These are phyloP conservation scores for Vitis hybrid DNA, from an alignment of 177 flowering plant genomes.

Conservation along the genomic window DNA sequence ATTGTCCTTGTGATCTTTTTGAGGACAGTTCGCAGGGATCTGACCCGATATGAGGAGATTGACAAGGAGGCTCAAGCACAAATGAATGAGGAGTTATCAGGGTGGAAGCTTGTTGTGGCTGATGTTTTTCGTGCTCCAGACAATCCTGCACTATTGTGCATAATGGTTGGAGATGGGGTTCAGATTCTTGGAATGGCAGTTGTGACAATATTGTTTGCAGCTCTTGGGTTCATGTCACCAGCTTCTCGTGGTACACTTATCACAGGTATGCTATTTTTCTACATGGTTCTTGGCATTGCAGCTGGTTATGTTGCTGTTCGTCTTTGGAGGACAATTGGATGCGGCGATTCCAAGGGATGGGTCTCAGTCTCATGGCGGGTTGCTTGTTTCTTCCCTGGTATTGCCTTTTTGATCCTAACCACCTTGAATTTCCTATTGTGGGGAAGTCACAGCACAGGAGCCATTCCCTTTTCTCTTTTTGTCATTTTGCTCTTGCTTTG, in stretches of 20 bases:
- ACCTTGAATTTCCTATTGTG: constrained; percentile 62
- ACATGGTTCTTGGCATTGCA: constrained; percentile 66
- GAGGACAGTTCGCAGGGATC: constrained; percentile 71
- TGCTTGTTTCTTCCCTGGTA: constrained; percentile 80
- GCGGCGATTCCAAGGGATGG: constrained; percentile 61
- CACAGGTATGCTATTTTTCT: constrained; percentile 68
- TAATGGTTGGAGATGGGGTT: constrained; percentile 78
- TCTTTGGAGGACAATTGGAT: constrained; percentile 65
- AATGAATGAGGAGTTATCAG: constrained; percentile 83
- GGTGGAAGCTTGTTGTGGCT: constrained; percentile 80
- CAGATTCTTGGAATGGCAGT: constrained; percentile 79
- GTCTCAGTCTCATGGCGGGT: constrained; percentile 56
- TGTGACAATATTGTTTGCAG: constrained; percentile 73
- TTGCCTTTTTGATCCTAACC: constrained; percentile 56
- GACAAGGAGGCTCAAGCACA: constrained; percentile 86
- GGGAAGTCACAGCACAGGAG: constrained; percentile 78
- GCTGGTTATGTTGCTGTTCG: constrained; percentile 76
- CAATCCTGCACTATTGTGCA: constrained; percentile 50
- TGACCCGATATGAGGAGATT: constrained; percentile 76
- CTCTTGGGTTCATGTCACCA: constrained; percentile 80
- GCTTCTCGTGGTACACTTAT: constrained; percentile 75
- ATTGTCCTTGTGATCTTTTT: constrained; percentile 76
- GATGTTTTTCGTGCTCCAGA: constrained; percentile 78
- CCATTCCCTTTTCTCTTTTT: constrained; percentile 64
- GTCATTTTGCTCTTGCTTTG: constrained; percentile 58